Evolutionary conservation across 2,329 filamentous ascomycete species (phyloP).

Genomic region (Arthrobotrys sphaeroides): DNA sequence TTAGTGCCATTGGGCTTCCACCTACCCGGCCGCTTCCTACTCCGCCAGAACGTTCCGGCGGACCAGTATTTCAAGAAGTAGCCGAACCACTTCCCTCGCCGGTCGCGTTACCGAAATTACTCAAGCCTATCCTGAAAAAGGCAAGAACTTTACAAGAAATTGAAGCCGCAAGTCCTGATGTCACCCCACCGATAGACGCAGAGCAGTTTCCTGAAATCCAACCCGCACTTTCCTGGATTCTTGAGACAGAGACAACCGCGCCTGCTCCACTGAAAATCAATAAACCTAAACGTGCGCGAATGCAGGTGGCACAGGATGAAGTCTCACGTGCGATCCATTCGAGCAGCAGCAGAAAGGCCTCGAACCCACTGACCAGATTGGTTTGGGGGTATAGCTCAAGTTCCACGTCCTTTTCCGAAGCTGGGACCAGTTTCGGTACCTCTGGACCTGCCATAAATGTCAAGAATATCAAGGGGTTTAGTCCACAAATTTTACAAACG

Average conservation of each 20-base stretch:
- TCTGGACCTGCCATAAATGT: conserved; percentile 46
- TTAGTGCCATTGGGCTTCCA: conserved; percentile 48
- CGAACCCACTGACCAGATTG: conserved; percentile 10
- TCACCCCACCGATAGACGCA: conserved; percentile 51
- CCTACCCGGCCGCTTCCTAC: conserved; percentile 50
- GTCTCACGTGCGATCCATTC: conserved; percentile 39
- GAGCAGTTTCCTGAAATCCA: conserved; percentile 52
- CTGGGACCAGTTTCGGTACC: conserved; percentile 14
- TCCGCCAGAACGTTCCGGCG: conserved; percentile 38
- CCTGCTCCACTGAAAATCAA: conserved; percentile 51
- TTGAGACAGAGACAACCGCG: conserved; percentile 44
- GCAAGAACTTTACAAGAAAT: conserved; percentile 42
- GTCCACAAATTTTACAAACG: conserved; percentile 34
- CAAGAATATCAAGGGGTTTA: conserved; percentile 39
- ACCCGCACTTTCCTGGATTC: conserved; percentile 53
- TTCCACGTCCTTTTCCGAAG: conserved; percentile 37
- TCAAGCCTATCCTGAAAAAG: conserved; percentile 48
- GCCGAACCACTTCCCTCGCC: conserved; percentile 27
- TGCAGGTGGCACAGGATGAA: conserved; percentile 49
- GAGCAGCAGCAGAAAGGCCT: conserved; percentile 20
- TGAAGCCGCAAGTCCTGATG: conserved; percentile 46
- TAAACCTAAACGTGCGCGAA: conserved; percentile 51
- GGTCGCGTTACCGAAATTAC: conserved; percentile 35
- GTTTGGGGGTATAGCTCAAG: conserved; percentile 25
- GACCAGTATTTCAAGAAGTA: conserved; percentile 28